These are phyloP conservation scores for Colletotrichum eleusines DNA, from an alignment of 2,329 filamentous ascomycete species.

Conservation along the genomic window DNA sequence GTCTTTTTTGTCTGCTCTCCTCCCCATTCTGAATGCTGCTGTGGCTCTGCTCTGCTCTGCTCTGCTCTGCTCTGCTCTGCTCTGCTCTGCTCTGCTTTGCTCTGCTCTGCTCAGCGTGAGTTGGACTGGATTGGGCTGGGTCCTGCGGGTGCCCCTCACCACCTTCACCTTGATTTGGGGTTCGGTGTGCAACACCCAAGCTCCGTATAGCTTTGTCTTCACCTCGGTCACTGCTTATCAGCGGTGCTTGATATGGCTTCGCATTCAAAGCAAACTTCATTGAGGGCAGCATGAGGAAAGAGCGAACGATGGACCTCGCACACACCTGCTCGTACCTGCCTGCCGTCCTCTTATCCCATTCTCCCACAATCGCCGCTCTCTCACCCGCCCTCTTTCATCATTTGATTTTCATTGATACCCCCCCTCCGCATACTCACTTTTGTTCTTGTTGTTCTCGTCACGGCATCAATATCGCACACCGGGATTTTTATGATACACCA, in stretches of 20 bases:
- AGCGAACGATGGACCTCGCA: background rate
- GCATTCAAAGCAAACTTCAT: constrained; percentile 4
- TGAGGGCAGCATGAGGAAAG: constrained; percentile 3
- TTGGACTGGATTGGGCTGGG: constrained; percentile 10
- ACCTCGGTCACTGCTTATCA: constrained; percentile 16
- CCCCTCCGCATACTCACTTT: background rate
- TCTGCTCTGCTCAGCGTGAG: background rate
- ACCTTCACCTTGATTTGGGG: constrained; percentile 16
- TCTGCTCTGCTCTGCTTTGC: background rate
- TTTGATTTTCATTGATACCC: background rate
- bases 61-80: background rate
- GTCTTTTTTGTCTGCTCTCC: constrained; percentile 1
- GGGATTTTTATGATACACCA: background rate
- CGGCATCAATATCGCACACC: background rate
- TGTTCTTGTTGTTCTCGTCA: background rate
- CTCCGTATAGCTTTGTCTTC: constrained; percentile 3
- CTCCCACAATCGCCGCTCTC: background rate
- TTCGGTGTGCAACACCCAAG: constrained; percentile 9
- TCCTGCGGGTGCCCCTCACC: constrained; percentile 30
- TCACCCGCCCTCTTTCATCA: background rate
- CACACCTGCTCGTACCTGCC: constrained; percentile 18
- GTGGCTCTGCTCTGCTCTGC: background rate
- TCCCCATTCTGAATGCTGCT: background rate
- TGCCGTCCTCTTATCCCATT: background rate
- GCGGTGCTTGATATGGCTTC: background rate